A percentile compares a stretch with the other conserved stretches of the same genome.
Evolutionary conservation across 176 grass and related monocot species (phyloP).

Genomic region (Carex littledalei): DNA sequence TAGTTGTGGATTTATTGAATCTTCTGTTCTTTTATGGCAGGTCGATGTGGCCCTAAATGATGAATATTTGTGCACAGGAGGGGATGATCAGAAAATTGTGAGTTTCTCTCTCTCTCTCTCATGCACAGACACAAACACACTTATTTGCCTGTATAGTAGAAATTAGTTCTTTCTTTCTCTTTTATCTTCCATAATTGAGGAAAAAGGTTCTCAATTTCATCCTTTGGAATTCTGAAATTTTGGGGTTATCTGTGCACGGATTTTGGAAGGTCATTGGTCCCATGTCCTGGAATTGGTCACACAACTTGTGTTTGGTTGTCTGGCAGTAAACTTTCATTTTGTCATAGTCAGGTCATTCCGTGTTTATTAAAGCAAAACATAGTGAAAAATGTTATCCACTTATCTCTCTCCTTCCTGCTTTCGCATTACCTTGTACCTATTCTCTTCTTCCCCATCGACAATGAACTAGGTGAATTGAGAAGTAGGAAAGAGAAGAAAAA

Average conservation of each 20-base stretch:
- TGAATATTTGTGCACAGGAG: slow-evolving; percentile 82
- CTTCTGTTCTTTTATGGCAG: slow-evolving; percentile 41
- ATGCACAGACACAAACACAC: not conserved
- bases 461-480: not conserved
- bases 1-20: slow-evolving; percentile 20
- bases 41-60: slow-evolving; percentile 77
- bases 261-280: not conserved
- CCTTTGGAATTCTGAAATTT: not conserved
- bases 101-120: slow-evolving; percentile 48
- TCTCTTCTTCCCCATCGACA: not conserved
- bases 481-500: not conserved
- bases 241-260: not conserved
- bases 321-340: not conserved
- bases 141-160: not conserved
- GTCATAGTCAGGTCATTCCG: not conserved
- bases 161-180: not conserved
- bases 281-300: not conserved
- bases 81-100: slow-evolving; percentile 93
- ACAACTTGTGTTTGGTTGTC: not conserved
- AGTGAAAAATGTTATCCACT: not conserved
- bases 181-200: not conserved
- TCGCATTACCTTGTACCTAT: not conserved
- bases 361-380: not conserved
- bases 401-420: not conserved
- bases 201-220: not conserved